Percentiles rank a stretch among this genome's conserved stretches.
These are phyloP conservation scores for Skeletonema potamos DNA, from an alignment of 108 stramenopile genomes.

Conservation along the genomic window DNA sequence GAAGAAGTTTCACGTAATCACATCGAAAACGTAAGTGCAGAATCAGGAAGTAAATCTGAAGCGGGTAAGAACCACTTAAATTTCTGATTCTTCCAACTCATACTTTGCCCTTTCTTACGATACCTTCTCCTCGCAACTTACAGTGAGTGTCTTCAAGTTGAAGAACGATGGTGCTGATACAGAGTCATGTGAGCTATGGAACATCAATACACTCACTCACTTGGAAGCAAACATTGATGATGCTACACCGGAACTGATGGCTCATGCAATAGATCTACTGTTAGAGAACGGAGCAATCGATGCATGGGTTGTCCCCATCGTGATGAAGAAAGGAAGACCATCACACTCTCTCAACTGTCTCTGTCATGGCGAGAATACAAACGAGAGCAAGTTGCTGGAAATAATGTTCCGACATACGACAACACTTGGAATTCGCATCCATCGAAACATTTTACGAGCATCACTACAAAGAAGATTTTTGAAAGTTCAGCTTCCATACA, in stretches of 20 bases:
- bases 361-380: constrained; percentile 38
- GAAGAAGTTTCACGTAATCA: not conserved
- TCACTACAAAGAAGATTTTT: constrained; percentile 67
- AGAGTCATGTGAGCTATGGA: constrained; percentile 30
- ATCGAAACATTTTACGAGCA: constrained; percentile 66
- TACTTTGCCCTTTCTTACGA: not conserved
- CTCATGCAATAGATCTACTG: constrained; percentile 69
- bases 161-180: not conserved
- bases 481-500: constrained; percentile 54
- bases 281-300: constrained; percentile 78
- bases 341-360: constrained; percentile 84
- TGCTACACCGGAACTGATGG: constrained; percentile 82
- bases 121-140: not conserved
- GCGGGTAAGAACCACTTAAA: constrained; percentile 21
- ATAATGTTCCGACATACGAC: constrained; percentile 86
- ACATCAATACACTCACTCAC: constrained; percentile 53
- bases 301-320: constrained; percentile 85
- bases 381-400: constrained; percentile 44
- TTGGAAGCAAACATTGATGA: constrained; percentile 93
- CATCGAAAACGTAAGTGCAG: constrained; percentile 21
- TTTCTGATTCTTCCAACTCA: not conserved
- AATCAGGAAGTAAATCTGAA: not conserved
- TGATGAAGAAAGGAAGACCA: constrained; percentile 95
- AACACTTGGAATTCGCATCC: constrained; percentile 85
- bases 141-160: not conserved